These are phyloP conservation scores for Capsicum baccatum DNA, from an alignment of 257 asterid genomes.

Conservation along the genomic window DNA sequence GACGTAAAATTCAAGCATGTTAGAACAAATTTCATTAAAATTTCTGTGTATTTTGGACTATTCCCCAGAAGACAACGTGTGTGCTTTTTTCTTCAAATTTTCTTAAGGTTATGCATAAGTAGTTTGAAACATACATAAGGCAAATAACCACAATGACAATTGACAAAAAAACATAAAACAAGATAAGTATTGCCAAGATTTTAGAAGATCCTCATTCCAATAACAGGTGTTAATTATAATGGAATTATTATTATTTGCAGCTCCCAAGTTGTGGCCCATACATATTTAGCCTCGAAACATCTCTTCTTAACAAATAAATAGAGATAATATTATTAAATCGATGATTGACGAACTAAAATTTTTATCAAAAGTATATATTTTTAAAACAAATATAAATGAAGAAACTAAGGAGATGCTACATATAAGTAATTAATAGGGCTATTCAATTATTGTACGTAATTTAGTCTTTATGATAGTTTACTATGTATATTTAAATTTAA, in stretches of 20 bases:
- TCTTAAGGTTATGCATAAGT: not conserved
- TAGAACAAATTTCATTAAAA: too few relatives aligned
- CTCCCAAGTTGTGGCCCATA: not conserved
- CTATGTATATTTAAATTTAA: too few relatives aligned
- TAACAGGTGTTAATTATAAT: not conserved
- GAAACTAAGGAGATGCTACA: not conserved
- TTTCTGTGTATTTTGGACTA: too few relatives aligned
- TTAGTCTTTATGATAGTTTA: too few relatives aligned
- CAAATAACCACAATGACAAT: not conserved
- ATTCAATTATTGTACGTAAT: too few relatives aligned
- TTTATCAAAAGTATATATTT: not conserved
- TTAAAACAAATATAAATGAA: not conserved
- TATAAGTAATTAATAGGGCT: too few relatives aligned
- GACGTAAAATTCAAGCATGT: too few relatives aligned
- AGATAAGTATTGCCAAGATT: not conserved
- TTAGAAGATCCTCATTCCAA: conserved; percentile 20
- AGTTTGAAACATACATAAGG: conserved; percentile 9
- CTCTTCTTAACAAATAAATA: not conserved
- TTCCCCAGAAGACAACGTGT: not conserved
- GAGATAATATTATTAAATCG: not conserved
- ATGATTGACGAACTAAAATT: not conserved
- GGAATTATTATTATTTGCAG: not conserved
- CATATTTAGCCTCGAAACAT: not conserved
- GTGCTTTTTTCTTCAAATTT: not conserved
- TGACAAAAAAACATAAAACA: not conserved